Evolutionary conservation across 257 asterid genomes (phyloP).

Genomic region (Solanum appendiculatum): DNA sequence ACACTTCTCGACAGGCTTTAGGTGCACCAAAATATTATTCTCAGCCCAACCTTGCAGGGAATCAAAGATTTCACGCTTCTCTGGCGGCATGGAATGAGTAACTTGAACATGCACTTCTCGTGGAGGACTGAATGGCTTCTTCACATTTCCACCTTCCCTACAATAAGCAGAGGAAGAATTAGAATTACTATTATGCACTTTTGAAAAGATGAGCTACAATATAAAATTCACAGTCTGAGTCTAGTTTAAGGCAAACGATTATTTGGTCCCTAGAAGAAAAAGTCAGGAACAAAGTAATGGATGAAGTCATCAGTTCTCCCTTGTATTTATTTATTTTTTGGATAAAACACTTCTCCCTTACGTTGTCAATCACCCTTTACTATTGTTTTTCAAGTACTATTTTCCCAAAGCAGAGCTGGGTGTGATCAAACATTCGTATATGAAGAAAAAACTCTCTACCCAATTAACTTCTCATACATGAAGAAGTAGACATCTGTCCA

Average conservation of each 20-base stretch:
- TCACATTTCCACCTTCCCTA: slow-evolving; percentile 33
- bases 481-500: background rate
- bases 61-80: slow-evolving; percentile 51
- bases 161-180: background rate
- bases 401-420: background rate
- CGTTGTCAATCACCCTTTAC: background rate
- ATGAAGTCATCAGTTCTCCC: background rate
- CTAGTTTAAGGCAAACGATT: background rate
- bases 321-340: background rate
- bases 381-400: background rate
- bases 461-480: background rate
- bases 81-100: slow-evolving; percentile 60
- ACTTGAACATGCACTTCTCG: slow-evolving; percentile 54
- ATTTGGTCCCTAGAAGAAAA: background rate
- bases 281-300: background rate
- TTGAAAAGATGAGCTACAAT: background rate
- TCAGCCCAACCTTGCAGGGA: slow-evolving; percentile 60
- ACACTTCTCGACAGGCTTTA: slow-evolving; percentile 53
- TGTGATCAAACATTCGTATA: background rate
- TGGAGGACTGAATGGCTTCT: slow-evolving; percentile 55
- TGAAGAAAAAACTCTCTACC: background rate
- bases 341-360: background rate
- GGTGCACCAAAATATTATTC: slow-evolving; percentile 43
- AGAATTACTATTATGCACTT: background rate
- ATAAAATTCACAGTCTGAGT: background rate